A percentile compares a stretch with the other conserved stretches of the same genome.
Conservation (phyloP, 345 rosid species). For the Citrus inodora region DNA sequence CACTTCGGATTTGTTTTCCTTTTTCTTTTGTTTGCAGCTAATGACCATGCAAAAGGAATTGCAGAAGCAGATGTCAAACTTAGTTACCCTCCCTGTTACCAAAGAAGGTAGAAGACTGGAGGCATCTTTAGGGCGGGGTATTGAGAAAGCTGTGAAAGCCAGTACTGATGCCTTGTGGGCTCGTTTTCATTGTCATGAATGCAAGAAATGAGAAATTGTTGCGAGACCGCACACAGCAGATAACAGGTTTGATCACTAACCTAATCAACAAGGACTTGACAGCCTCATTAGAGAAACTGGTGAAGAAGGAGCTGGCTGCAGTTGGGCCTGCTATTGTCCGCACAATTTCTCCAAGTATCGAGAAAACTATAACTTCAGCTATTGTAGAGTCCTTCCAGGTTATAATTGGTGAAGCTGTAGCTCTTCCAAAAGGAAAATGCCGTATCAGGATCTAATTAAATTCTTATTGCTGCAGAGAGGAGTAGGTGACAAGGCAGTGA, state of each 20-base stretch:
- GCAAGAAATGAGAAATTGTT: slow-evolving; percentile 59
- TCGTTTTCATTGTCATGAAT: slow-evolving; percentile 58
- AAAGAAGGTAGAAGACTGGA: slow-evolving; percentile 84
- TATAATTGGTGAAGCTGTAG: slow-evolving; percentile 16
- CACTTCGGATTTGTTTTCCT: background rate
- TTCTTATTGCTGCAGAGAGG: slow-evolving; percentile 57
- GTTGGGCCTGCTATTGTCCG: slow-evolving; percentile 54
- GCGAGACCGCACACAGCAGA: slow-evolving; percentile 58
- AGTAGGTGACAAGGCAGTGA: slow-evolving; percentile 82
- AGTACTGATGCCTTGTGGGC: slow-evolving; percentile 82
- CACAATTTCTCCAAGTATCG: slow-evolving; percentile 55
- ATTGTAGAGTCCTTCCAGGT: slow-evolving; percentile 90
- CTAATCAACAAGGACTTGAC: slow-evolving; percentile 62
- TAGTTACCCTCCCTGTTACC: slow-evolving; percentile 45
- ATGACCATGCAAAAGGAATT: slow-evolving; percentile 64
- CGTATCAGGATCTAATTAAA: slow-evolving; percentile 12
- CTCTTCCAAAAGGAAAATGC: slow-evolving; percentile 12
- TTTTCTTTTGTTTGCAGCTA: slow-evolving; percentile 41
- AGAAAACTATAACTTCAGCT: slow-evolving; percentile 61
- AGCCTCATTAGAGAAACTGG: slow-evolving; percentile 52
- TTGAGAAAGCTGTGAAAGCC: slow-evolving; percentile 70
- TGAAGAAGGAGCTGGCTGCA: slow-evolving; percentile 66
- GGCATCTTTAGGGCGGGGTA: slow-evolving; percentile 59
- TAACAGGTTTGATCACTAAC: slow-evolving; percentile 46
- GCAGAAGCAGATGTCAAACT: slow-evolving; percentile 72